phyloP scores from a whole-genome alignment of 2,329 filamentous ascomycete genomes.

The Clathrospora elynae region DNA sequence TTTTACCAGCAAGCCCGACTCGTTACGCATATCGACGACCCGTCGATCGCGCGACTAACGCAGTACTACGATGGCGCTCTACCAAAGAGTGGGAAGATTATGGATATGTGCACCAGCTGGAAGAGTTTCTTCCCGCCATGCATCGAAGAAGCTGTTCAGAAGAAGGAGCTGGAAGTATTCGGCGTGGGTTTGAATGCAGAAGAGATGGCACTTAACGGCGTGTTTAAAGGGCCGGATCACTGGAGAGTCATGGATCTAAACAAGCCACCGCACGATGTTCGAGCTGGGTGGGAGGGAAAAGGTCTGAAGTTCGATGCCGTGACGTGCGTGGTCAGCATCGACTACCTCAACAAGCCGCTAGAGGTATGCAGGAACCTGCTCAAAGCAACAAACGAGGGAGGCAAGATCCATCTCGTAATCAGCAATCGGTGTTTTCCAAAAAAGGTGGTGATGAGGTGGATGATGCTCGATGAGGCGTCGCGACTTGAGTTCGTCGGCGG shows the following conservation, averaged over 20 bases:
- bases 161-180: constrained; percentile 48
- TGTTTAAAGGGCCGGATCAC: constrained; percentile 37
- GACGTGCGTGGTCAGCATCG: constrained; percentile 59
- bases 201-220: constrained; percentile 52
- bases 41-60: constrained; percentile 52
- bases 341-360: constrained; percentile 57
- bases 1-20: constrained; percentile 55
- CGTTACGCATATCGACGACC: constrained; percentile 61
- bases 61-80: constrained; percentile 55
- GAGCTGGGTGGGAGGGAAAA: constrained; percentile 13
- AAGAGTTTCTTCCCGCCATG: constrained; percentile 52
- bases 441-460: constrained; percentile 58
- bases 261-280: constrained; percentile 38
- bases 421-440: constrained; percentile 61
- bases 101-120: constrained; percentile 60
- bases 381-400: constrained; percentile 50
- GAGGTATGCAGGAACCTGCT: constrained; percentile 52
- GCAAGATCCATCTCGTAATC: constrained; percentile 57
- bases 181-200: constrained; percentile 57
- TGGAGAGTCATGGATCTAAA: constrained; percentile 53
- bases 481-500: constrained; percentile 57
- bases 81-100: constrained; percentile 49
- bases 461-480: constrained; percentile 53
- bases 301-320: constrained; percentile 49
- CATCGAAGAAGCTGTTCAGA: constrained; percentile 38